These are phyloP conservation scores for Yamadazyma atlantica DNA, from an alignment of 1,139 yeast species.

Conservation along the genomic window DNA sequence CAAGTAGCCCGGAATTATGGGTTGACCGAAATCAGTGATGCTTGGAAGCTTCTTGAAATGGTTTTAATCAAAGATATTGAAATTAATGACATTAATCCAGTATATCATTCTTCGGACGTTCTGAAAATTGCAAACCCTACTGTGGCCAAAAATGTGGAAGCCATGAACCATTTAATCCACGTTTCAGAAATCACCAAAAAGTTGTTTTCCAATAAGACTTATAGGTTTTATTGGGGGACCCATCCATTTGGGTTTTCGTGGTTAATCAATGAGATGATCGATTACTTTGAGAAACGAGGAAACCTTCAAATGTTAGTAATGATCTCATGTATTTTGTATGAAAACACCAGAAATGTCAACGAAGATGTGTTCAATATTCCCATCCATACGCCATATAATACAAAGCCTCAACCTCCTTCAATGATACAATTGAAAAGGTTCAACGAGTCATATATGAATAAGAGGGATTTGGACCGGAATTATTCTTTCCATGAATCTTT, in stretches of 20 bases:
- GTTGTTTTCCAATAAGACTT: conserved; percentile 14
- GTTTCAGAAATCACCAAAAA: conserved; percentile 19
- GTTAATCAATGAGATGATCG: conserved; percentile 64
- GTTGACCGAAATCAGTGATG: conserved; percentile 61
- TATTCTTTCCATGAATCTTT: conserved; percentile 13
- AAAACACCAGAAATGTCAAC: conserved; percentile 21
- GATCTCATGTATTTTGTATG: conserved; percentile 69
- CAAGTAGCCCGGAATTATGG: conserved; percentile 69
- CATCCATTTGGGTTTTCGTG: conserved; percentile 82
- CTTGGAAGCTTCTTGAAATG: conserved; percentile 71
- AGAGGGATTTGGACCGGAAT: conserved; percentile 9
- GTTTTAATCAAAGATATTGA: conserved; percentile 35
- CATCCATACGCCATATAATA: conserved; percentile 48
- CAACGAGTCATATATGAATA: conserved; percentile 13
- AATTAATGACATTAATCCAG: conserved; percentile 15
- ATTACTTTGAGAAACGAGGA: conserved; percentile 60
- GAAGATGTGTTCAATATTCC: conserved; percentile 33
- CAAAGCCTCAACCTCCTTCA: conserved; percentile 33
- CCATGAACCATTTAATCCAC: conserved; percentile 18
- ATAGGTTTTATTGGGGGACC: conserved; percentile 68
- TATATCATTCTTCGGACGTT: conserved; percentile 12
- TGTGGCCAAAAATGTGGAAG: conserved; percentile 15
- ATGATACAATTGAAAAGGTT: conserved; percentile 15
- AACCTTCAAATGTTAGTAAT: conserved; percentile 90
- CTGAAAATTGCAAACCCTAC: conserved; percentile 10